Evolutionary conservation across 169 alveolate species (phyloP).

Genomic region (Plasmodium adleri): DNA sequence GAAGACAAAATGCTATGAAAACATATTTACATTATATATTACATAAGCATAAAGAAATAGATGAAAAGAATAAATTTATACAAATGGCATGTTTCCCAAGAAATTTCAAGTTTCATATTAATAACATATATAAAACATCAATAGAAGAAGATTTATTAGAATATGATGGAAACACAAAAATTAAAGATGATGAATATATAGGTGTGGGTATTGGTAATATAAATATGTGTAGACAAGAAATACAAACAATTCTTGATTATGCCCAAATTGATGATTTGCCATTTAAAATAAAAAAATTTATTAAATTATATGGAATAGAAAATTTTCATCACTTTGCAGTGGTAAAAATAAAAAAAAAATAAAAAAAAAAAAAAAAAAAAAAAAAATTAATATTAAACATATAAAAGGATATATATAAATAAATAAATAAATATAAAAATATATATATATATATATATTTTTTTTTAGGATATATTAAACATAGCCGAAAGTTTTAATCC

Average conservation of each 20-base stretch:
- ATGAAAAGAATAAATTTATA: slow-evolving; percentile 26
- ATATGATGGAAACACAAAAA: slow-evolving; percentile 18
- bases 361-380: neutral
- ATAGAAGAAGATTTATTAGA: slow-evolving; percentile 72
- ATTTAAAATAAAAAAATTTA: slow-evolving; percentile 56
- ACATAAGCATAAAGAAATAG: slow-evolving; percentile 30
- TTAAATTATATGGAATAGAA: slow-evolving; percentile 71
- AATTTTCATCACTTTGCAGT: slow-evolving; percentile 75
- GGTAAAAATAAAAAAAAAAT: slow-evolving; percentile 9
- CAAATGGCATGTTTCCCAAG: slow-evolving; percentile 65
- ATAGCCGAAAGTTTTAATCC: slow-evolving; percentile 60
- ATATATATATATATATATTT: neutral
- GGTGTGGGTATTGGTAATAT: slow-evolving; percentile 65
- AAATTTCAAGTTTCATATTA: slow-evolving; percentile 54
- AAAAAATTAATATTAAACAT: neutral
- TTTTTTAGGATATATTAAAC: slow-evolving; percentile 56
- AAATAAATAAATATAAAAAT: neutral
- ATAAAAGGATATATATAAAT: neutral
- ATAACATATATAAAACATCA: slow-evolving; percentile 58
- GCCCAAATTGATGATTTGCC: slow-evolving; percentile 55
- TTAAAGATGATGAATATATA: slow-evolving; percentile 33
- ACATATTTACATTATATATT: slow-evolving; percentile 67
- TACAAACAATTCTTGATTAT: slow-evolving; percentile 36
- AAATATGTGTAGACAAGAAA: slow-evolving; percentile 48
- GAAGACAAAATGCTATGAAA: slow-evolving; percentile 75